Conservation (phyloP, 805 yeast genomes). For the Pichia californica region DNA sequence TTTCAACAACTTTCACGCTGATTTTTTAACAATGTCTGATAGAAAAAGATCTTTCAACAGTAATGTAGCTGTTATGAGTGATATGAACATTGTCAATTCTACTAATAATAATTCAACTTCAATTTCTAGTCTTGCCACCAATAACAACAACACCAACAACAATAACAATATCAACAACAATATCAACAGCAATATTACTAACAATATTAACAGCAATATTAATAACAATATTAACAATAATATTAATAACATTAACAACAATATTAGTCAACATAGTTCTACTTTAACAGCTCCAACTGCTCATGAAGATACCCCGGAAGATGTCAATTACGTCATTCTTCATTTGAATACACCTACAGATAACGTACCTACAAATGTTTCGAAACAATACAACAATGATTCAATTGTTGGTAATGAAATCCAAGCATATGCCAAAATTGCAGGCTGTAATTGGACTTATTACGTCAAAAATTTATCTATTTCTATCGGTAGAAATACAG, state of each 20-base stretch:
- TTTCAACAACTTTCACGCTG: too few species aligned
- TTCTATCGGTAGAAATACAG: conserved; percentile 81
- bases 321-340: conserved; percentile 69
- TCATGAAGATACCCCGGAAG: conserved; percentile 55
- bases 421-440: conserved; percentile 96
- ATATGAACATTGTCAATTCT: background rate
- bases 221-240: background rate
- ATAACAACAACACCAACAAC: background rate
- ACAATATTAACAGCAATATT: too few species aligned
- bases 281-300: too few species aligned
- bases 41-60: conserved; percentile 21
- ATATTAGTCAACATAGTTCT: too few species aligned
- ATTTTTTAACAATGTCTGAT: too few species aligned
- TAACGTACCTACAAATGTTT: conserved; percentile 56
- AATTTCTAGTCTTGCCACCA: background rate
- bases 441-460: conserved; percentile 91
- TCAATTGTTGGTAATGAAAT: conserved; percentile 66
- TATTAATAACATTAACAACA: background rate
- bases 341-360: conserved; percentile 66
- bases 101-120: background rate
- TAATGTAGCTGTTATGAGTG: conserved; percentile 9
- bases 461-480: conserved; percentile 76
- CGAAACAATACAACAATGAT: conserved; percentile 67
- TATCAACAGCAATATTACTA: background rate
- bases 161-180: background rate